Evolutionary conservation across 805 yeast genomes (phyloP), one percentile per base, ranked within the genome.

Genomic region (Teunomyces tritomae): DNA sequence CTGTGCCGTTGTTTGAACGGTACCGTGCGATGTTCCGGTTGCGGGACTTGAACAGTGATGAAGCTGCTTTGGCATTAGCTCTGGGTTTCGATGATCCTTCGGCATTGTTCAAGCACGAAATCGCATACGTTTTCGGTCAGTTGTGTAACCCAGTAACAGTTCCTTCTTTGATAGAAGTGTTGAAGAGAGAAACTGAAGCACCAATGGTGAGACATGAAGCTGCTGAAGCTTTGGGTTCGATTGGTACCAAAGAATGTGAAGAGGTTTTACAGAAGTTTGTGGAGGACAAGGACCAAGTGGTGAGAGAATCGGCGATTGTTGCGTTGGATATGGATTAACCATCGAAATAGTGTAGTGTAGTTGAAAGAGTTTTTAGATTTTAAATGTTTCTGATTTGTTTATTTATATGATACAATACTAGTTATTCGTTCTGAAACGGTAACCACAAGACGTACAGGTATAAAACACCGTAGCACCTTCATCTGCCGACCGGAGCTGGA

Each of bases 181-280:
- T 95, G 58, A 83, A 83, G 57, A 82, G 88, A 66, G 80, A 77
- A 50, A 62, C 70, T 11, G 97, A 94, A 73, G 98, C 96, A 45
- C 96, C 95, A 54, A 94, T 94, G 99, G 99, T 95, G 29, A 86
- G 99, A 73, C 99, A 94, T 65, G 99, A 94, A 73, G 99, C 98
- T 49, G 99, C 98, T 24, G 99, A 94, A 73, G 99, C 99, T 24
- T 78, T 95, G 59, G 99, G 99, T 26, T 82, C 96, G 27, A 94
- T 94, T 64, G 98, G 97, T 26, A 89, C 97, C 8, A 96, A 89
- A 60, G 97, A 92, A 49, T 96, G 92, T 33, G 77, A 92, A 55
- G 97, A 97, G 11, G 85, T 94, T 30, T 80, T 95, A 62, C 79
- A 87, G 65, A 73, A 83, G 39, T 87, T 87, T 66, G 78, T 91